phyloP scores from a whole-genome alignment of 2,329 filamentous ascomycete genomes.

The Ophiocordyceps sinensis region DNA sequence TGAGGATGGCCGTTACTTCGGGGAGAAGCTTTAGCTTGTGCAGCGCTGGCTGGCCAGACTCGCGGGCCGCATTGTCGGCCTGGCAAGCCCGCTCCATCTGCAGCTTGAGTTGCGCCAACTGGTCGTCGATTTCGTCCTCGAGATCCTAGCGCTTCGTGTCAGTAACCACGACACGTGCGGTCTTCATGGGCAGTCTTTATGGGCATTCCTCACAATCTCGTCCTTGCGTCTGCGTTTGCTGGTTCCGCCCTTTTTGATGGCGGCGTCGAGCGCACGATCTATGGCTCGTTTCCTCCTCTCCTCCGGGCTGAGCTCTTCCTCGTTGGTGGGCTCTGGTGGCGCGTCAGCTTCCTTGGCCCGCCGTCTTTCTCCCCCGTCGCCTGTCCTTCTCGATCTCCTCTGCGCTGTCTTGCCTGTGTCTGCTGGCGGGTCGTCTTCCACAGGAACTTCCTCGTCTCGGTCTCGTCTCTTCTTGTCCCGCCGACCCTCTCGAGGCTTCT shows the following conservation, averaged over 20 bases:
- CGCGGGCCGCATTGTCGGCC: constrained; percentile 70
- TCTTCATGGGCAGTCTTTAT: neutral
- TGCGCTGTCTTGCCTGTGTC: constrained; percentile 28
- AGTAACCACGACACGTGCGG: constrained; percentile 2
- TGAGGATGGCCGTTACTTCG: constrained; percentile 75
- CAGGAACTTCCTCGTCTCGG: constrained; percentile 31
- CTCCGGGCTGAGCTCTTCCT: constrained; percentile 69
- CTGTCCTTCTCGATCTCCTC: constrained; percentile 32
- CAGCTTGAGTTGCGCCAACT: constrained; percentile 75
- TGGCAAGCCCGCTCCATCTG: constrained; percentile 86
- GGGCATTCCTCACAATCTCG: constrained; percentile 55
- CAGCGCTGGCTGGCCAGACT: constrained; percentile 64
- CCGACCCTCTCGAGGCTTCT: constrained; percentile 63
- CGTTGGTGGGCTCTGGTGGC: constrained; percentile 49
- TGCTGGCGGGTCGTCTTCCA: constrained; percentile 31
- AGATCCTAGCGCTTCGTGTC: constrained; percentile 49
- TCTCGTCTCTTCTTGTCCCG: constrained; percentile 49
- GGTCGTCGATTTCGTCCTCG: constrained; percentile 77
- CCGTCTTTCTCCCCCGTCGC: constrained; percentile 30
- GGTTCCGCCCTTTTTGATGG: constrained; percentile 58
- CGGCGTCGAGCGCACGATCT: constrained; percentile 75
- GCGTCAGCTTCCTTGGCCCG: constrained; percentile 23
- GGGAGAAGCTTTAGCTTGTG: constrained; percentile 91
- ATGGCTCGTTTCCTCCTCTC: constrained; percentile 73
- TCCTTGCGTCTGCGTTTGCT: constrained; percentile 67